Evolutionary conservation across 371 early-diverging fungal species (phyloP).

Genomic region (Apophysomyces variabilis): DNA sequence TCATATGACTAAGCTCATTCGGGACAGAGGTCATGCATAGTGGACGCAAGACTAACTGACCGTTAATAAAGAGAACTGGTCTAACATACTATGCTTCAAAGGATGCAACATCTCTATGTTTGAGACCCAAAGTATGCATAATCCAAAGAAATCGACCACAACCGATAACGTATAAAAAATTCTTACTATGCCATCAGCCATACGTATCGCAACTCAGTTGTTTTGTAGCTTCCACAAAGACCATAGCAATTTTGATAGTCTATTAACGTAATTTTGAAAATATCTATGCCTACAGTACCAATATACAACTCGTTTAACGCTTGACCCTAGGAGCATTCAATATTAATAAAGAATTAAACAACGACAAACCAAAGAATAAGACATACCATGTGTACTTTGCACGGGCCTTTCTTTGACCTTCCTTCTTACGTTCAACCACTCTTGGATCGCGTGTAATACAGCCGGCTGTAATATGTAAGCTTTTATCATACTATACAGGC

Average conservation of each 20-base stretch:
- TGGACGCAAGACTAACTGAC: not conserved
- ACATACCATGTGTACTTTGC: conserved; percentile 90
- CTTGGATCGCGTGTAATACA: conserved; percentile 83
- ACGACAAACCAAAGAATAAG: not conserved
- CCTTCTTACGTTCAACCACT: conserved; percentile 97
- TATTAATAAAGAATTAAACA: conserved; percentile 5
- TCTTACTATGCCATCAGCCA: too few relatives aligned
- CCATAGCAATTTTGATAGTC: conserved; percentile 1
- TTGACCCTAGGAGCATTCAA: conserved; percentile 24
- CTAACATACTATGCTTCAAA: too few relatives aligned
- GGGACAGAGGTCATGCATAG: not conserved
- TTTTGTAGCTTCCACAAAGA: not conserved
- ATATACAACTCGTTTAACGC: conserved; percentile 24
- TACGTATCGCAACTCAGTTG: too few relatives aligned
- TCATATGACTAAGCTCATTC: not conserved
- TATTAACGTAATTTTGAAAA: not conserved
- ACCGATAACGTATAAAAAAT: too few relatives aligned
- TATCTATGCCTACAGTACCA: conserved; percentile 8
- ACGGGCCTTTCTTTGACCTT: conserved; percentile 93
- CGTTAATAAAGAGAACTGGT: too few relatives aligned
- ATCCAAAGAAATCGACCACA: too few relatives aligned
- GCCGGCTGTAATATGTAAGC: conserved; percentile 57
- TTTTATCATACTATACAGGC: not conserved
- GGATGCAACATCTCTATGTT: not conserved
- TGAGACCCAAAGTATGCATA: too few relatives aligned